phyloP scores from a whole-genome alignment of 176 grass and related monocot species.

The Musa itinerans region DNA sequence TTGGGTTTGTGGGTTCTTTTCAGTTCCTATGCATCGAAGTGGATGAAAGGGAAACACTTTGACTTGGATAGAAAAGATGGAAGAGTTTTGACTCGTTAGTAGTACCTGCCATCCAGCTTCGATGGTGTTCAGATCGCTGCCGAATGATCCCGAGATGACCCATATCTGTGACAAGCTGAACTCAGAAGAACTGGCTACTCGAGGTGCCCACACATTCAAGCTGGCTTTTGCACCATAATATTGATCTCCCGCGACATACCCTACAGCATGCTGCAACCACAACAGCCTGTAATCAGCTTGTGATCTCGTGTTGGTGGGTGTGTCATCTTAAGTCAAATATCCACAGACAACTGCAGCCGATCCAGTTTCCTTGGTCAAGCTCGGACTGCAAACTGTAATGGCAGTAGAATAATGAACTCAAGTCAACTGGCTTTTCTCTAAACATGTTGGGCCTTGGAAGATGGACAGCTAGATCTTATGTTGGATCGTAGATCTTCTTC shows the following conservation, averaged over 20 bases:
- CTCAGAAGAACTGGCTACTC: neutral
- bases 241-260: neutral
- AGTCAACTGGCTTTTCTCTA: too few species aligned
- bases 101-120: constrained; percentile 27
- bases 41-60: neutral
- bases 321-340: too few species aligned
- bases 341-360: too few species aligned
- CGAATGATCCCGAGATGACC: constrained; percentile 9
- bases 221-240: constrained; percentile 16
- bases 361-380: too few species aligned
- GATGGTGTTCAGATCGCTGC: constrained; percentile 8
- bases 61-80: neutral
- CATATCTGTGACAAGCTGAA: constrained; percentile 13
- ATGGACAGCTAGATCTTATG: too few species aligned
- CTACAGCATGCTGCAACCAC: constrained; percentile 10
- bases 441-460: too few species aligned
- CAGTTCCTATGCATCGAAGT: neutral
- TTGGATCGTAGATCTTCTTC: too few species aligned
- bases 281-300: neutral
- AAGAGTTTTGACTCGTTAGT: neutral
- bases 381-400: too few species aligned
- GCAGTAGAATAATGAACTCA: too few species aligned
- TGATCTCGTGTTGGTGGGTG: too few species aligned
- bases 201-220: constrained; percentile 1
- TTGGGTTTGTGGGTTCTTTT: too few species aligned